Conservation (phyloP, 2,329 filamentous ascomycete species). For the Periglandula ipomoeae region DNA sequence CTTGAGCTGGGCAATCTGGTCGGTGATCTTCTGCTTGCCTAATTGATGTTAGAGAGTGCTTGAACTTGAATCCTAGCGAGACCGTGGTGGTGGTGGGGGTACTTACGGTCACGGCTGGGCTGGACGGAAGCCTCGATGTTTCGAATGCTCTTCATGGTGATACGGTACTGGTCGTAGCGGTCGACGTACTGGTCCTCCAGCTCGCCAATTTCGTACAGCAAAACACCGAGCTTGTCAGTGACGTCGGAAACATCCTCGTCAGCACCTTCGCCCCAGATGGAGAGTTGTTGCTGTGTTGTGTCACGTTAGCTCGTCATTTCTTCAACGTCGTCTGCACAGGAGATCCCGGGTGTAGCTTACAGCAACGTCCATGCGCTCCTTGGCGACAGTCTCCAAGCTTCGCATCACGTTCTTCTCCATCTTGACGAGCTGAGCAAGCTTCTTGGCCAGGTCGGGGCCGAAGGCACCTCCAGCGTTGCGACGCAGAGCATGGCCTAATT, state of each 20-base stretch:
- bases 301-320: background rate
- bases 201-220: slow-evolving; percentile 97
- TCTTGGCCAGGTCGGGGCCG: slow-evolving; percentile 85
- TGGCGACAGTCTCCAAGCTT: slow-evolving; percentile 87
- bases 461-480: slow-evolving; percentile 69
- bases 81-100: background rate
- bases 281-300: slow-evolving; percentile 78
- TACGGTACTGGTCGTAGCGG: slow-evolving; percentile 97
- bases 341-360: slow-evolving; percentile 38
- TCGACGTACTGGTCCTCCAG: slow-evolving; percentile 98
- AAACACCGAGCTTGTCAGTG: slow-evolving; percentile 94
- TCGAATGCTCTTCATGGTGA: slow-evolving; percentile 98
- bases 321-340: background rate
- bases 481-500: slow-evolving; percentile 56
- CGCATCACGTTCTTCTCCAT: slow-evolving; percentile 99
- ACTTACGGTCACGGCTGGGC: slow-evolving; percentile 88
- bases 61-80: background rate
- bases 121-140: slow-evolving; percentile 99
- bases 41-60: slow-evolving; percentile 4
- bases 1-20: slow-evolving; percentile 97
- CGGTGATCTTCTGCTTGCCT: slow-evolving; percentile 99
- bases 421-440: slow-evolving; percentile 95
- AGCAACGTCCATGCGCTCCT: slow-evolving; percentile 96
- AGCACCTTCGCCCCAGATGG: slow-evolving; percentile 89
- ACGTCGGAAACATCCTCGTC: slow-evolving; percentile 98